Base-by-base conservation (phyloP, 2,329 filamentous ascomycete genomes). In the Fusarium verticillioides region DNA sequence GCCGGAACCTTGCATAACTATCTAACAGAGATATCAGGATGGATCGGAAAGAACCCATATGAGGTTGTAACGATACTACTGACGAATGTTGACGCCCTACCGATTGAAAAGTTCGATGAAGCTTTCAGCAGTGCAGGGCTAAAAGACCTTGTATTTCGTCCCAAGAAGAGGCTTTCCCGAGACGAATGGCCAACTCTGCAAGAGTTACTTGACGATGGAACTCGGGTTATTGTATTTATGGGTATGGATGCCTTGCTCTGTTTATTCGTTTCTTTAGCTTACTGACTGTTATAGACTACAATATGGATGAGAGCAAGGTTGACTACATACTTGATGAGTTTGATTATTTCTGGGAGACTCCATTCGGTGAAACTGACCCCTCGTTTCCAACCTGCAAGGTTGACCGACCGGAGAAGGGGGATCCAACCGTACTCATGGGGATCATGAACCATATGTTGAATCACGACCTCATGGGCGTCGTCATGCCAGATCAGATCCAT, bases 181-280 rank as follows among this genome's bases (percentile, higher is more conserved):
- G 77, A 87, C 57, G 87, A 87, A 75, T 86, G 94, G 93, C 93
- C 93, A 81, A 95, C 93, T 0, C 84, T 95, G 19, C 86, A 90
- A 75, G 80, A 87, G 23, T 81, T 96, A 66, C 93, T 95, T 73
- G 83, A 87, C 30, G 84, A 85, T 42, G 86, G 87, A 52, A 92
- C 87, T 13, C 87, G 93, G 21, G 84, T 96, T 2, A 82, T 95
- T 52, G 89, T 92, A 30, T 95, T 95, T 72, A 89, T 95, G 79
- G 91, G 92, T 83, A 83, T 37, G 36, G 16, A 37, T 56, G 81
- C 78, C 8, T 10, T 34, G 5, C 19, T 37, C 34, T n/a, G 13
- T 15, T 7, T 9, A 7, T 18, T 44, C 18, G 4, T n/a, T n/a
- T 40, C 18, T 47, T 42, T 5, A 36, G 11, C 15, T 9, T 46